Evolutionary conservation across 352 stramenopile species (phyloP), one percentile per base, ranked within the genome.

Genomic region (Plasmopara halstedii): DNA sequence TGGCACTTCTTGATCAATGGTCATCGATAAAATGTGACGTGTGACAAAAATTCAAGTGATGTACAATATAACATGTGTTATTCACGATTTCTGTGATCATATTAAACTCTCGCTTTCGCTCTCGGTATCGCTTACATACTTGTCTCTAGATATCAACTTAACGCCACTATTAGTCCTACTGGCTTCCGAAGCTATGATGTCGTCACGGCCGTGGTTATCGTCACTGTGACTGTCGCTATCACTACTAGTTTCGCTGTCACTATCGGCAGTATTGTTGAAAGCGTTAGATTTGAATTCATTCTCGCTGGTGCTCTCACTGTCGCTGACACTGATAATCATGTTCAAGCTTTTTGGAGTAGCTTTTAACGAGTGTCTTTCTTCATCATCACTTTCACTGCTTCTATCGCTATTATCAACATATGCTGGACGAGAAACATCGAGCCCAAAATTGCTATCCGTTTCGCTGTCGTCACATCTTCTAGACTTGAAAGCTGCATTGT

Each of bases 11-110:
- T 37, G 51, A 55, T 70, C 42, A 29, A 36, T 62, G 54, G 59
- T 47, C 59, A 64, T 67, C 18, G 4, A 14, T 27, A 38, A 46
- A 48, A 36, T 53, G 46, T 19, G 46, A 53, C 46, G 46, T 53
- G 46, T 58, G 50, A 57, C 20, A 18, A 26, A 47, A 32, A 20
- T 33, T 59, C 19, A 18, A 42, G 35, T 61, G 32, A 20, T 15
- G 33, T 51, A 48, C 39, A 35, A n/a, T n/a, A n/a, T n/a, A n/a
- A n/a, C n/a, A n/a, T n/a, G n/a, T n/a, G n/a, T n/a, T n/a, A n/a
- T 31, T 31, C 11, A 11, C 11, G 26, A 11, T 31, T 31, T 31
- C 8, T 26, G 13, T 39, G 14, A 11, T 25, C 10, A 35, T 23
- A 27, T 57, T 23, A 25, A n/a, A n/a, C n/a, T n/a, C n/a, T 59